Base-by-base conservation (phyloP, 371 early-diverging fungal genomes). In the Encephalitozoon intestinalis region DNA sequence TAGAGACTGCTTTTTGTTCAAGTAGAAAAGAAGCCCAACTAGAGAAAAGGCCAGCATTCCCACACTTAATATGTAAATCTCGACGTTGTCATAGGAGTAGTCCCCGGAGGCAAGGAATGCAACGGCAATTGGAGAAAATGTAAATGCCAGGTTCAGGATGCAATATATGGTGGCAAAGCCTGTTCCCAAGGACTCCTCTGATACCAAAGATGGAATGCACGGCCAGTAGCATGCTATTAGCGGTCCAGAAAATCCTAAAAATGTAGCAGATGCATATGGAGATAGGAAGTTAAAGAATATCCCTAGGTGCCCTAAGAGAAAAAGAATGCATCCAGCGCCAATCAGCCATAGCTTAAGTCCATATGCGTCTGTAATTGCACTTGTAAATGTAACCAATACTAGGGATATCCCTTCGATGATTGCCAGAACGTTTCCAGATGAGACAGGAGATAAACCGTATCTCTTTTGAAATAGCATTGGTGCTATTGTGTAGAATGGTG, bases 201-300 rank as follows among this genome's bases (percentile, higher is more conserved):
- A 79, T 4, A 80, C 70, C 5, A 84, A 63, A 30, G 67, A 50
- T 7, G 82, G 78, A n/a, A 80, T 76, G 71, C 84, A 84, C 2
- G 82, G 81, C 84, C 84, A 82, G 65, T 80, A 79, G 58, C 79
- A 82, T 21, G 73, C 69, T 28, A 81, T 58, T 8, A 84, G 34
- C 8, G 79, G 82, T 15, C 76, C 58, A 0, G 82, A 63, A 15
- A 82, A 8, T 6, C 82, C 82, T 15, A 84, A 52, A 2, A 81
- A 23, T 0, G 70, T 15, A 7, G 73, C 41, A 7, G 79, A 44
- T 51, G 70, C 6, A 15, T 39, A 43, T 3, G 70, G 64, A 64
- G 71, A 52, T n/a, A 18, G 31, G 7, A 28, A 50, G 12, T 41
- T 40, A 12, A 64, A 49, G n/a, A 68, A 50, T 26, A 84, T 75